Base-by-base conservation (phyloP, 768 basidiomycete species). In the Tulasnella sp. region DNA sequence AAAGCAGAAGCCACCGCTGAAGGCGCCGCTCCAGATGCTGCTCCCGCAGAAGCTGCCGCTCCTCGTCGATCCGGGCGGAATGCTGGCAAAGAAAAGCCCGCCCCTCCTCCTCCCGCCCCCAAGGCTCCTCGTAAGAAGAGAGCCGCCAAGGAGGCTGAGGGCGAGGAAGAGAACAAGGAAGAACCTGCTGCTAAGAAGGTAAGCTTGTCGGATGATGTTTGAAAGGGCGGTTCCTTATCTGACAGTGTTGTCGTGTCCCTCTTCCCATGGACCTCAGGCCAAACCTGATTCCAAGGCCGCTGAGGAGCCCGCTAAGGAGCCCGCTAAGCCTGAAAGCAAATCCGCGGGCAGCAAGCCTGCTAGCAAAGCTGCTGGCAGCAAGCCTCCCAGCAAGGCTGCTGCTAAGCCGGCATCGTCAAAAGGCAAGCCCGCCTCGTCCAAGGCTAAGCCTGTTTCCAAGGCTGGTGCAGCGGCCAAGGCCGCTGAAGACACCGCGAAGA, bases 31-130 rank as follows among this genome's bases (percentile, higher is more conserved):
- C 82, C 83, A 54, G 84, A 86, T 54, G 83, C 83, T 76, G 80
- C 85, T 76, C 82, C 82, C 69, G 78, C 83, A 58, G 84, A 86
- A 58, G 86, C 87, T 11, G 45, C 49, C 6, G 69, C 68, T 25
- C 39, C 78, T 58, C 84, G 89, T 77, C 85, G 90, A 75, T 91
- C 90, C 4, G 85, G 85, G 19, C 83, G 90, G 72, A 86, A 90
- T 75, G 87, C 88, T 3, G 81, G 58, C 25, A 64, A 64, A 29
- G 58, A 81, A 74, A 80, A 79, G 22, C 79, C 82, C 72, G 82
- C 80, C 15, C 79, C 81, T 31, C 58, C 80, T 38, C 67, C 75
- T 69, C 45, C 49, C 38, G 49, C 81, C 19, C 58, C 58, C 31
- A 64, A 64, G 15, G 76, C 78, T 31, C 75, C 78, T 67, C 80